These are phyloP conservation scores for Trichosanthes cucumerina DNA, from an alignment of 306 rosid genomes.

Conservation along the genomic window DNA sequence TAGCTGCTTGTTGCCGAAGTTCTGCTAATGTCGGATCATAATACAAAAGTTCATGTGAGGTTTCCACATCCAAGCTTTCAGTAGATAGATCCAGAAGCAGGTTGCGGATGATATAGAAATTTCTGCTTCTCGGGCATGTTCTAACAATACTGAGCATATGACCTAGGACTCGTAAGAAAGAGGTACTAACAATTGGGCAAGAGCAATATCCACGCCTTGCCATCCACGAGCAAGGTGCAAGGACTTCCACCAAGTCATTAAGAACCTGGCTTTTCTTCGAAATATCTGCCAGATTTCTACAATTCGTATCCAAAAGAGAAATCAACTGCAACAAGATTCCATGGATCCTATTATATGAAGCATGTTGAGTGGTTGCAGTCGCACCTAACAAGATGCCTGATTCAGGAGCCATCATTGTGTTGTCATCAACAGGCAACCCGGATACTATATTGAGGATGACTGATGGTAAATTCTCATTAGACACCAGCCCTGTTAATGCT, in stretches of 20 bases:
- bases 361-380: slow-evolving; percentile 14
- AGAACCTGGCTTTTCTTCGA: slow-evolving; percentile 61
- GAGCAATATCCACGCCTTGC: slow-evolving; percentile 48
- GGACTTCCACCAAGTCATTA: slow-evolving; percentile 47
- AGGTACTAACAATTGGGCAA: slow-evolving; percentile 64
- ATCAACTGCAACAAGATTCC: slow-evolving; percentile 78
- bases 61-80: slow-evolving; percentile 58
- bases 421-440: slow-evolving; percentile 46
- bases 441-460: slow-evolving; percentile 70
- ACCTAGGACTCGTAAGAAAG: slow-evolving; percentile 62
- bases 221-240: slow-evolving; percentile 50
- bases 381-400: slow-evolving; percentile 8
- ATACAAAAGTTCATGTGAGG: slow-evolving; percentile 29
- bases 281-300: slow-evolving; percentile 67
- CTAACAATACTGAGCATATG: slow-evolving; percentile 72
- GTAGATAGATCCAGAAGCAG: slow-evolving; percentile 62
- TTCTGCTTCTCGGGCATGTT: slow-evolving; percentile 31
- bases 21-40: slow-evolving; percentile 76
- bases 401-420: slow-evolving; percentile 17
- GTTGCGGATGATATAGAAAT: slow-evolving; percentile 30
- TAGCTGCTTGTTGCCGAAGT: slow-evolving; percentile 76
- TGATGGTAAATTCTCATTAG: slow-evolving; percentile 65
- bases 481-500: slow-evolving; percentile 73
- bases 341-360: slow-evolving; percentile 66
- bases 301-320: slow-evolving; percentile 65